phyloP scores from a whole-genome alignment of 208 protist species.

The Naegleria fowleri region DNA sequence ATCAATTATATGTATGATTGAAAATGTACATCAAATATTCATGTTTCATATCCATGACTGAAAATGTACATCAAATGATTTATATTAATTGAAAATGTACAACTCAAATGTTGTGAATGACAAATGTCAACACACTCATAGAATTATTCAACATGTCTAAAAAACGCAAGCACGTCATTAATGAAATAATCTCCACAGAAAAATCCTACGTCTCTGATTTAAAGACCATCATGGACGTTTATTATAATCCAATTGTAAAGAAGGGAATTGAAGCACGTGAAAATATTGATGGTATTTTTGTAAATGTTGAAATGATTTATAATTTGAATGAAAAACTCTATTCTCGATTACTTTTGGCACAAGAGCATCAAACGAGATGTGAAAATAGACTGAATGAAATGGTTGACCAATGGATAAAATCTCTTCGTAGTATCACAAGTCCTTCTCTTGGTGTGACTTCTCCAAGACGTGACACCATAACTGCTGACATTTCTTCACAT shows the following conservation, averaged over 20 bases:
- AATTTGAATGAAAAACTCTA: conserved; percentile 6
- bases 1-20: too few species aligned
- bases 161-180: background rate
- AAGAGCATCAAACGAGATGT: background rate
- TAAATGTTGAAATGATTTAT: conserved; percentile 4
- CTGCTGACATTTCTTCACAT: too few species aligned
- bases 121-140: background rate
- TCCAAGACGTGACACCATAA: too few species aligned
- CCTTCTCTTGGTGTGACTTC: too few species aligned
- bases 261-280: background rate
- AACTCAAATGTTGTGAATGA: background rate
- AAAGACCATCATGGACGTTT: background rate
- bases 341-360: background rate
- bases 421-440: too few species aligned
- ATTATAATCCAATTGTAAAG: background rate
- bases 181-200: background rate
- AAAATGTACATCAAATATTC: too few species aligned
- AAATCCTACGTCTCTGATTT: conserved; percentile 14
- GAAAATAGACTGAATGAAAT: background rate
- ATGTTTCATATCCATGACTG: too few species aligned
- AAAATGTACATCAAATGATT: too few species aligned
- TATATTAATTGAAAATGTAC: too few species aligned
- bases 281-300: background rate
- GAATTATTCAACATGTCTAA: background rate
- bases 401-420: background rate